These are phyloP conservation scores for Gymnopus androsaceus DNA, from an alignment of 1,284 basidiomycete species.

Conservation along the genomic window DNA sequence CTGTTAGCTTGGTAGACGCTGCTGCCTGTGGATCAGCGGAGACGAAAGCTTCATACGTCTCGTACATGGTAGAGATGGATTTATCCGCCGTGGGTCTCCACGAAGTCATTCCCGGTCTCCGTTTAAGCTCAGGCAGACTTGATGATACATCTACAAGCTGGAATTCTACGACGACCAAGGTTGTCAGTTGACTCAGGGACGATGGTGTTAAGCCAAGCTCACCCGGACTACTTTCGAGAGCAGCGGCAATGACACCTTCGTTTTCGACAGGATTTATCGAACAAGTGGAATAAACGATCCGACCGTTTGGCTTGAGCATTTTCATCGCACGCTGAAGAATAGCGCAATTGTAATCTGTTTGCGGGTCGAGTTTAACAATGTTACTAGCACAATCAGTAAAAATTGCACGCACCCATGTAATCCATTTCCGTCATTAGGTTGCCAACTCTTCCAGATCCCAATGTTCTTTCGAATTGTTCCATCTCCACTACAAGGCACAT, in stretches of 20 bases:
- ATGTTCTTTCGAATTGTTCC: conserved; percentile 95
- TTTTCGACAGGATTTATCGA: conserved; percentile 98
- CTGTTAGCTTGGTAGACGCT: conserved; percentile 58
- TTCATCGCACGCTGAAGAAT: conserved; percentile 93
- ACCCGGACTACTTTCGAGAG: conserved; percentile 74
- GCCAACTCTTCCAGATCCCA: conserved; percentile 95
- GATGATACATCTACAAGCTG: conserved; percentile 80
- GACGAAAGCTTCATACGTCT: conserved; percentile 58
- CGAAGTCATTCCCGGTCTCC: conserved; percentile 71
- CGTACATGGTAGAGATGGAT: conserved; percentile 45
- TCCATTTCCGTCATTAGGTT: conserved; percentile 86
- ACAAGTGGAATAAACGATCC: conserved; percentile 97
- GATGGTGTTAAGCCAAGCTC: conserved; percentile 21
- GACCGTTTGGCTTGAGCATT: conserved; percentile 83
- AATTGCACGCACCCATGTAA: conserved; percentile 68
- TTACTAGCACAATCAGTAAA: conserved; percentile 5
- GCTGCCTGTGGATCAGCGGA: conserved; percentile 47
- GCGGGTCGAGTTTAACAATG: not conserved
- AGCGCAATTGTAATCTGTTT: conserved; percentile 81
- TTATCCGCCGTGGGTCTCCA: conserved; percentile 75
- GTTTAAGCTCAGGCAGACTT: conserved; percentile 70
- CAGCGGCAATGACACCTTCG: conserved; percentile 92
- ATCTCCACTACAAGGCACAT: conserved; percentile 98
- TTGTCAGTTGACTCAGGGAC: not conserved
- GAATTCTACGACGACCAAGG: conserved; percentile 55